Evolutionary conservation across 2,329 filamentous ascomycete genomes (phyloP), one percentile per base, ranked within the genome.

Genomic region (Pseudocercospora pini-densiflorae): DNA sequence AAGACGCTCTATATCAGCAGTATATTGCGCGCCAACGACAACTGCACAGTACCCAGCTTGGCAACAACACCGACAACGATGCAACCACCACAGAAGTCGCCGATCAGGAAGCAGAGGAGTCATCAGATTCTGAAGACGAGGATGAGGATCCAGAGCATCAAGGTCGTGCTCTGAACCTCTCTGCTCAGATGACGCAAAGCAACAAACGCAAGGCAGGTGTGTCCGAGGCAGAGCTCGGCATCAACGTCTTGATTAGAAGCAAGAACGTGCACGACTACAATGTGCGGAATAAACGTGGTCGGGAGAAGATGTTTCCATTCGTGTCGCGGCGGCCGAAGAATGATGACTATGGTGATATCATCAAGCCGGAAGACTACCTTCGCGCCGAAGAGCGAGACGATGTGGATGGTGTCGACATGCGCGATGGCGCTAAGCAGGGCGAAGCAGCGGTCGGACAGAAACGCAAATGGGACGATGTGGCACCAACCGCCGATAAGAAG

Each of bases 201-300:
- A 74, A 73, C 67, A 89, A 93, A 67, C 94, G 93, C 77, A 97
- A 97, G 78, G 87, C 94, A 24, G 92, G 92, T 0, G 83, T 97
- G 45, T 94, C 89, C 61, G 94, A 97, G 71, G 92, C 94, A 70
- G 95, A 98, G 72, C 84, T 98, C 2, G 95, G 95, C 19, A 89
- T 98, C 71, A 97, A 96, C 71, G 88, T 99, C 57, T 84, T 99
- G 9, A 85, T 98, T 47, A 92, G 95, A 72, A 72, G 73, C 16
- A 96, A 94, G 77, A 92, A 90, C 14, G 89, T 96, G n/a, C 92
- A 95, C 77, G 95, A 99, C 78, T 99, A 92, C 72, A 93, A 97
- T 75, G 91, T 97, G 1, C 87, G 93, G 47, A 92, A 91, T 40
- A 97, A 97, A 78, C 96, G 92, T 76, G 95, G 95, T 2, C 87